A percentile compares a stretch with the other conserved stretches of the same genome.
Conservation (phyloP, 192 early-diverging fungal genomes). For the Coemansia sp. region DNA sequence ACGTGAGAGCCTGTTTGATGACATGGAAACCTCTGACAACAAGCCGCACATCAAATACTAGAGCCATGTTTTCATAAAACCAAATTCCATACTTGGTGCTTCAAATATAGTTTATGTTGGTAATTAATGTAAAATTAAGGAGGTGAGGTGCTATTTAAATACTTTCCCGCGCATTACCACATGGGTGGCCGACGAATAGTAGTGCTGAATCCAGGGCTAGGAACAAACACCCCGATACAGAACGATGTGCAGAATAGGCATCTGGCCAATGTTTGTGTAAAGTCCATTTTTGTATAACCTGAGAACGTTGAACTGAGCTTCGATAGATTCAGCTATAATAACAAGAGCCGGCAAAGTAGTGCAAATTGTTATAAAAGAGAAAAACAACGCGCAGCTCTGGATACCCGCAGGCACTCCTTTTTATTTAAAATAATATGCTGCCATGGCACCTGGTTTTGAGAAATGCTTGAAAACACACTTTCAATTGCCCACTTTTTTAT, state of each 20-base stretch:
- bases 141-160: not conserved
- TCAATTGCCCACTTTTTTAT: too few relatives aligned
- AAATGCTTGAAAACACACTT: too few relatives aligned
- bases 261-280: not conserved
- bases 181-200: not conserved
- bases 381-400: too few relatives aligned
- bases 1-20: constrained; percentile 55
- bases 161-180: not conserved
- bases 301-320: too few relatives aligned
- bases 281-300: not conserved
- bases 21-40: constrained; percentile 26
- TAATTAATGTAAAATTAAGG: not conserved
- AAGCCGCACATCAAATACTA: constrained; percentile 40
- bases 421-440: too few relatives aligned
- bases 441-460: too few relatives aligned
- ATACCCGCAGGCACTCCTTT: too few relatives aligned
- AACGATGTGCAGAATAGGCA: not conserved
- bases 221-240: not conserved
- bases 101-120: not conserved
- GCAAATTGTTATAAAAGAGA: too few relatives aligned
- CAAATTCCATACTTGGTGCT: not conserved
- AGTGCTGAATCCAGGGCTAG: not conserved
- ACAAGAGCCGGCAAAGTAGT: too few relatives aligned
- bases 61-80: not conserved
- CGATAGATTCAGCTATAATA: too few relatives aligned